Evolutionary conservation across 345 rosid genomes (phyloP).

Genomic region (Pistacia atlantica): DNA sequence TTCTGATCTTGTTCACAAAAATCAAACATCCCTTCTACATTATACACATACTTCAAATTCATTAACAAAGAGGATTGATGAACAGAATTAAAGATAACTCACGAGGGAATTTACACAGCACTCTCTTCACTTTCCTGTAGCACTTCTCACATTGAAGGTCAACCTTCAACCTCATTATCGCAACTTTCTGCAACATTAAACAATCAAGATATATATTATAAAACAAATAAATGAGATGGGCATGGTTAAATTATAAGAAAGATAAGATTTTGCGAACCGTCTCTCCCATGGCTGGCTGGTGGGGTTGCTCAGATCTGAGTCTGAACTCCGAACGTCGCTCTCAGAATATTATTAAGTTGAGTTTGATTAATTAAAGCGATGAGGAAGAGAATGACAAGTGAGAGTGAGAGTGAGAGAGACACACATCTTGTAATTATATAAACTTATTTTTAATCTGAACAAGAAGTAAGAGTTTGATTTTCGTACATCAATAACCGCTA

Average conservation of each 20-base stretch:
- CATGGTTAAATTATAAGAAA: background rate
- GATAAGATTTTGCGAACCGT: slow-evolving; percentile 13
- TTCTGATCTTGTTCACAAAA: slow-evolving; percentile 34
- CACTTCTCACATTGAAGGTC: slow-evolving; percentile 75
- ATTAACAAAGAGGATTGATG: background rate
- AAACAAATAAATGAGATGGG: too few relatives aligned
- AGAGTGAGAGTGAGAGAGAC: too few relatives aligned
- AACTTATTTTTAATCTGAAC: too few relatives aligned
- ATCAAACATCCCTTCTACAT: too few relatives aligned
- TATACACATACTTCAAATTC: background rate
- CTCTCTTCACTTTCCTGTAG: slow-evolving; percentile 69
- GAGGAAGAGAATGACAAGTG: too few relatives aligned
- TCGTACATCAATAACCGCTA: too few relatives aligned
- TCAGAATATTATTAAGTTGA: background rate
- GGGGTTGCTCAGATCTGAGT: background rate
- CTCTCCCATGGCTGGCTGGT: slow-evolving; percentile 32
- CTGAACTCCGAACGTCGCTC: too few relatives aligned
- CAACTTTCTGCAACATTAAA: slow-evolving; percentile 6
- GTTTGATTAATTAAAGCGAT: too few relatives aligned
- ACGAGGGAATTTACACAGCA: slow-evolving; percentile 40
- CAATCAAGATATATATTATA: too few relatives aligned
- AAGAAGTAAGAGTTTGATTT: too few relatives aligned
- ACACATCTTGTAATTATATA: too few relatives aligned
- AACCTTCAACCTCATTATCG: slow-evolving; percentile 65
- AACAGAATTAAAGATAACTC: background rate